Evolutionary conservation across 495 filamentous ascomycete genomes (phyloP).

Genomic region (Aspergillus saccharolyticus): DNA sequence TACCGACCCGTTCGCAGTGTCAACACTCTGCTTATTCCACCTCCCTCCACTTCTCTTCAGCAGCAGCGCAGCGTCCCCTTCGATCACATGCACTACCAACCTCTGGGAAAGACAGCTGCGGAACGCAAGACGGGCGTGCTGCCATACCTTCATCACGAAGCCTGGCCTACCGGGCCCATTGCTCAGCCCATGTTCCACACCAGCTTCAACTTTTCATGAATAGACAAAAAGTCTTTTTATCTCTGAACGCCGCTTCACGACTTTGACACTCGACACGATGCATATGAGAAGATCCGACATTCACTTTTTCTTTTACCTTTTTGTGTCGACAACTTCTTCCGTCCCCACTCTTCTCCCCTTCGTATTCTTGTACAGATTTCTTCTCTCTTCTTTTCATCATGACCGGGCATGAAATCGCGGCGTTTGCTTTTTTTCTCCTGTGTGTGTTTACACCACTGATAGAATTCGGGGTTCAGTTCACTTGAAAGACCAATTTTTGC

Average conservation of each 20-base stretch:
- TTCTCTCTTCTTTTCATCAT: conserved; percentile 9
- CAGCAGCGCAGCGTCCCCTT: conserved; percentile 59
- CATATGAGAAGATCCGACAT: conserved; percentile 17
- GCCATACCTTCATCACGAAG: conserved; percentile 59
- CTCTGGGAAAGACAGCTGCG: conserved; percentile 67
- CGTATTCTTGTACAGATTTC: conserved; percentile 29
- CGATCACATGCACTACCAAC: conserved; percentile 95
- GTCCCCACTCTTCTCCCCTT: conserved; percentile 3
- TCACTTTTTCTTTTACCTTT: conserved; percentile 9
- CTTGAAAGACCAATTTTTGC: conserved; percentile 7
- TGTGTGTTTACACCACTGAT: conserved; percentile 12
- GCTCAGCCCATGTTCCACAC: conserved; percentile 35
- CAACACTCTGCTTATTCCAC: conserved; percentile 82
- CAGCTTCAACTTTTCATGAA: conserved; percentile 32
- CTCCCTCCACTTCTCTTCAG: conserved; percentile 73
- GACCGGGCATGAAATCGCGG: conserved; percentile 28
- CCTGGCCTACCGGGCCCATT: conserved; percentile 37
- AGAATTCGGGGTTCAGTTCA: conserved; percentile 20
- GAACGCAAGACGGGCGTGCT: conserved; percentile 78
- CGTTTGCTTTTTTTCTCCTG: conserved; percentile 19
- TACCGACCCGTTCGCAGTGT: conserved; percentile 88
- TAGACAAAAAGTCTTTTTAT: conserved; percentile 5
- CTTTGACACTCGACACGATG: conserved; percentile 17
- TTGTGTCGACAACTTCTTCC: background rate
- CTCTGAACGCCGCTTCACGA: conserved; percentile 15